phyloP scores from a whole-genome alignment of 73 alveolate species.

The Tetrahymena elliotti region DNA sequence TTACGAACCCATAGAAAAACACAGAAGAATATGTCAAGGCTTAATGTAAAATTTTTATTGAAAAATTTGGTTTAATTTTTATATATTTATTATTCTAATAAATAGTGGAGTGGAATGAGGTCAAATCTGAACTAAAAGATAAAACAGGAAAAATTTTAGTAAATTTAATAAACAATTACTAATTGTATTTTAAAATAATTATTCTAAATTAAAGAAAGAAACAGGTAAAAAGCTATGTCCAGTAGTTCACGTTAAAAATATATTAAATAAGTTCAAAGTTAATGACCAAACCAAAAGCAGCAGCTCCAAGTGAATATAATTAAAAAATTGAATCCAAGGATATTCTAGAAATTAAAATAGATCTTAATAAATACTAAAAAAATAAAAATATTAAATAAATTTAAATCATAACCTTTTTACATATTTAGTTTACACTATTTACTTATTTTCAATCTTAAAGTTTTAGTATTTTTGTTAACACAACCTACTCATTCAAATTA shows the following conservation, averaged over 20 bases:
- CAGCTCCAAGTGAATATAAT: background rate
- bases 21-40: background rate
- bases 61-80: background rate
- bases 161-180: background rate
- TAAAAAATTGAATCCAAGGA: no score
- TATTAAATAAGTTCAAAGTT: background rate
- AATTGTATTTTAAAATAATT: background rate
- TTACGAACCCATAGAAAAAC: background rate
- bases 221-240: background rate
- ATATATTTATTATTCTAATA: background rate
- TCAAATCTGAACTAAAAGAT: background rate
- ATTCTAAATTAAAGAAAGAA: background rate
- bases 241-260: background rate
- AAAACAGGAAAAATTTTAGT: background rate
- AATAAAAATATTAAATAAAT: no score
- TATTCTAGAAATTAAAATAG: no score
- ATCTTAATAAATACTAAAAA: no score
- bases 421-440: no score
- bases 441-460: no score
- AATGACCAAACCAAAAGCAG: background rate
- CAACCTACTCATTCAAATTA: no score
- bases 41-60: background rate
- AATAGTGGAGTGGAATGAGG: background rate
- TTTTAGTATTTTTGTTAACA: no score
- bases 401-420: no score